phyloP scores from a whole-genome alignment of 2,329 filamentous ascomycete species.

The Epichloe hybrida region DNA sequence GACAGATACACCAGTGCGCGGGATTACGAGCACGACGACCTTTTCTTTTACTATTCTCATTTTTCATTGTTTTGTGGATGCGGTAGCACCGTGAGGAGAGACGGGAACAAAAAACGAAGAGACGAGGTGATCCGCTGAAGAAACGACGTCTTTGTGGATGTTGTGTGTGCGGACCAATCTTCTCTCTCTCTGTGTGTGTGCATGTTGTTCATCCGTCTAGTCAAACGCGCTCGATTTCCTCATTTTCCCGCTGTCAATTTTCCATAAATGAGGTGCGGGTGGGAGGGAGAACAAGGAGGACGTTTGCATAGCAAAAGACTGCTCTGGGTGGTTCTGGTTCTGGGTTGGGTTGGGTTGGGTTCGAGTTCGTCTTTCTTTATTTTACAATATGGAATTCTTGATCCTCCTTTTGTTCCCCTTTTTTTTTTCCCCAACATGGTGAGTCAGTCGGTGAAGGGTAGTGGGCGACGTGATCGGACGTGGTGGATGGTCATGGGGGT shows the following conservation, averaged over 20 bases:
- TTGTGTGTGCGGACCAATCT: background rate
- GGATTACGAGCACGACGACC: background rate
- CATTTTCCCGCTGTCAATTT: background rate
- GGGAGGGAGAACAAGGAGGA: background rate
- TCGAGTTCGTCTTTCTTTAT: background rate
- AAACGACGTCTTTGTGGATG: background rate
- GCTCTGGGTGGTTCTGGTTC: background rate
- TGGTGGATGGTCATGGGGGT: background rate
- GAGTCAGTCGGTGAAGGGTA: background rate
- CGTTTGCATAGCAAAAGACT: slow-evolving; percentile 1
- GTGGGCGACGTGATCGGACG: too few relatives aligned
- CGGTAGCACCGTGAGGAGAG: slow-evolving; percentile 1
- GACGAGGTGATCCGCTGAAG: background rate
- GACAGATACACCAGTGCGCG: background rate
- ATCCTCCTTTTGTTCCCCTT: background rate
- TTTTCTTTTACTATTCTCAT: background rate
- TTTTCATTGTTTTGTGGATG: background rate
- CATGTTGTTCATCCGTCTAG: background rate
- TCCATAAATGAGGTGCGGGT: background rate
- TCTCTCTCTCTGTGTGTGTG: too few relatives aligned
- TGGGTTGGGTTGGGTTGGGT: background rate
- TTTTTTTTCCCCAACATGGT: background rate
- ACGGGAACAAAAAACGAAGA: background rate
- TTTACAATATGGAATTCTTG: background rate
- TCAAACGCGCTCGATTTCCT: background rate